Evolutionary conservation across 108 stramenopile genomes (phyloP).

Genomic region (Fragilariopsis cylindrus): DNA sequence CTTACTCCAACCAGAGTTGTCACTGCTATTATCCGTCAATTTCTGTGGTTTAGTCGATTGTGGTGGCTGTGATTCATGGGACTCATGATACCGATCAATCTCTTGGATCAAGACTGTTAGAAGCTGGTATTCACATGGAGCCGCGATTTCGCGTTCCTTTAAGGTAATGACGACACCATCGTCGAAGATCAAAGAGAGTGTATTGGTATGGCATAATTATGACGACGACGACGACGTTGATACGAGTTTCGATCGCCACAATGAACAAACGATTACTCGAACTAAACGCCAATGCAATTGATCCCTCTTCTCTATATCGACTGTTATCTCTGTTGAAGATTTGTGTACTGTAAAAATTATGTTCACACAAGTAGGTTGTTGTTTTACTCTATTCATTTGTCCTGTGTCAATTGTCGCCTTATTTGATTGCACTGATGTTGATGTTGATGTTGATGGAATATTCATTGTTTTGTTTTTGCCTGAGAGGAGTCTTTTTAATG

Average conservation of each 20-base stretch:
- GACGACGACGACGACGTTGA: constrained; percentile 17
- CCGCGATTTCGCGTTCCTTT: constrained; percentile 60
- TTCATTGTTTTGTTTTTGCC: neutral
- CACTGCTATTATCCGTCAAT: neutral
- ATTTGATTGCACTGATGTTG: neutral
- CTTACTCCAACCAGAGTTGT: constrained; percentile 14
- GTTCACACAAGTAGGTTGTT: constrained; percentile 42
- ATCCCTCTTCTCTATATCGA: constrained; percentile 42
- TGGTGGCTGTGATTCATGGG: neutral
- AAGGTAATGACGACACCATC: constrained; percentile 49
- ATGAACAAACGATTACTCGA: constrained; percentile 57
- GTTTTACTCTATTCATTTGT: neutral
- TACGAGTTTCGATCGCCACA: constrained; percentile 68
- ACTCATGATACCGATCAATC: neutral
- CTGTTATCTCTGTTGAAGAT: constrained; percentile 25
- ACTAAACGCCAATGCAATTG: constrained; percentile 70
- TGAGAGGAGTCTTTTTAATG: constrained; percentile 38
- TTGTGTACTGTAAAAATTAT: constrained; percentile 54
- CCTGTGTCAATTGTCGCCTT: neutral
- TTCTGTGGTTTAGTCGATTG: neutral
- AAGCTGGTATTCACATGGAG: constrained; percentile 75
- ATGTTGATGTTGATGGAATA: neutral
- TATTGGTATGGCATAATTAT: constrained; percentile 26
- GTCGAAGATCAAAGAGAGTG: constrained; percentile 57
- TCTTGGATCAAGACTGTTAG: constrained; percentile 49